Evolutionary conservation across 2,329 filamentous ascomycete species (phyloP).

Genomic region (Xylaria sp.): DNA sequence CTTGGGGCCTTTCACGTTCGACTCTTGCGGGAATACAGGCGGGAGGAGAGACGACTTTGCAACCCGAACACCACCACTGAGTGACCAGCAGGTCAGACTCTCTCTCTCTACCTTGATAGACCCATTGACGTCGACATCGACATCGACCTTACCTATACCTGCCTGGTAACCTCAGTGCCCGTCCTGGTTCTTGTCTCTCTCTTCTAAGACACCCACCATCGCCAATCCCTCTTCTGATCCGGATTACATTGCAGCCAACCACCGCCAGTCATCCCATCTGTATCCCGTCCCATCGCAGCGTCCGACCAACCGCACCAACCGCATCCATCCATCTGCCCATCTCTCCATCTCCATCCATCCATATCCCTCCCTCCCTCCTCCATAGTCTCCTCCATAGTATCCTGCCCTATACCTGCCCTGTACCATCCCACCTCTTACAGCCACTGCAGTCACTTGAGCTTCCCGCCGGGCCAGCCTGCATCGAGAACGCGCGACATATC

Average conservation of each 20-base stretch:
- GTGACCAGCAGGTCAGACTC: no score
- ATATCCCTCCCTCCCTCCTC: neutral
- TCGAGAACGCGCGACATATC: neutral
- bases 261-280: neutral
- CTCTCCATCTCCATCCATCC: neutral
- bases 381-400: neutral
- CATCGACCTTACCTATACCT: no score
- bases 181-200: neutral
- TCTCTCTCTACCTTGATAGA: no score
- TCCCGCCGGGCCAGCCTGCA: neutral
- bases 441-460: neutral
- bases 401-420: neutral
- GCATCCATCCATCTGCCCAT: neutral
- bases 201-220: neutral
- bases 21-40: no score
- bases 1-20: no score
- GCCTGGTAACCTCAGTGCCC: neutral
- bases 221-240: neutral
- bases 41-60: no score
- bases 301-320: neutral
- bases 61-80: no score
- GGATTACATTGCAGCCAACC: neutral
- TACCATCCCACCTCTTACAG: neutral
- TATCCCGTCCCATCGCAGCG: no score
- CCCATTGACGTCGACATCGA: no score